phyloP scores from a whole-genome alignment of 495 filamentous ascomycete genomes.

The Annulohypoxylon maeteangense region DNA sequence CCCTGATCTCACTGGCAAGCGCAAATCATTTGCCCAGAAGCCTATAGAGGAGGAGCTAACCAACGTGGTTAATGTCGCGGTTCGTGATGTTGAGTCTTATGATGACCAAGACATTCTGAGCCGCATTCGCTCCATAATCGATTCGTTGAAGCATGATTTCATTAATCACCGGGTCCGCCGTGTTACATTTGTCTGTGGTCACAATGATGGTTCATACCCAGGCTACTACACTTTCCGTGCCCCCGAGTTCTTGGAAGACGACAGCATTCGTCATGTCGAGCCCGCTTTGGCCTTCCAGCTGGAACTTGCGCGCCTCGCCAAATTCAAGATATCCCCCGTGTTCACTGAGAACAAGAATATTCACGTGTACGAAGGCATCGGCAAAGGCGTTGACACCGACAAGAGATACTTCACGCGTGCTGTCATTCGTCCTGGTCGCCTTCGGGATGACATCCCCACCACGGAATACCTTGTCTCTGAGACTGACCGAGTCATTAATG shows the following conservation, averaged over 20 bases:
- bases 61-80: slow-evolving; percentile 89
- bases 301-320: slow-evolving; percentile 90
- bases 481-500: slow-evolving; percentile 94
- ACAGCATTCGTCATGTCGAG: slow-evolving; percentile 96
- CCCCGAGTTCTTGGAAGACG: slow-evolving; percentile 86
- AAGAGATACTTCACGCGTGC: slow-evolving; percentile 98
- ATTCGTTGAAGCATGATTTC: slow-evolving; percentile 86
- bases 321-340: slow-evolving; percentile 96
- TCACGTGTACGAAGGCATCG: slow-evolving; percentile 96
- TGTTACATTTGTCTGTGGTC: slow-evolving; percentile 95
- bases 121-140: slow-evolving; percentile 77
- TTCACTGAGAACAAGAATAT: slow-evolving; percentile 99
- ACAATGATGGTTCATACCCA: slow-evolving; percentile 93
- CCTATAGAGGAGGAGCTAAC: slow-evolving; percentile 78
- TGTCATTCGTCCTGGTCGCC: slow-evolving; percentile 88
- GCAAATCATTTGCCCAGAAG: slow-evolving; percentile 66
- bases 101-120: slow-evolving; percentile 83
- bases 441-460: slow-evolving; percentile 96
- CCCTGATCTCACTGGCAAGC: slow-evolving; percentile 77
- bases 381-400: slow-evolving; percentile 92
- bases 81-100: slow-evolving; percentile 87
- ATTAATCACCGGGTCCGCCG: slow-evolving; percentile 82
- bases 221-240: slow-evolving; percentile 98
- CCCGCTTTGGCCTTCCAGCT: slow-evolving; percentile 98
- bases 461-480: slow-evolving; percentile 98